These are phyloP conservation scores for Raphanus raphanistrum DNA, from an alignment of 345 rosid genomes.

Conservation along the genomic window DNA sequence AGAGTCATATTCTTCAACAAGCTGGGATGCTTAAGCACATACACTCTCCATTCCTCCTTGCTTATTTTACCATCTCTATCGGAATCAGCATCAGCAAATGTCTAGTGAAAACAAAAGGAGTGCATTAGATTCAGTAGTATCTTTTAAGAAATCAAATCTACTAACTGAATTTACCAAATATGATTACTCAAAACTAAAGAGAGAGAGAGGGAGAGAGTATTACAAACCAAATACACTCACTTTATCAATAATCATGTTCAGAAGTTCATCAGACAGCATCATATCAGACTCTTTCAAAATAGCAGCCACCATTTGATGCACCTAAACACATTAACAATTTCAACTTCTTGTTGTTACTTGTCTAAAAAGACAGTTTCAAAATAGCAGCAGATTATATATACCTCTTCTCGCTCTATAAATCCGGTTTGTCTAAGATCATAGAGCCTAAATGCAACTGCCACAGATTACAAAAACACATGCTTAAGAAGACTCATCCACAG, in stretches of 20 bases:
- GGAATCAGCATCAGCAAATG: slow-evolving; percentile 71
- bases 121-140: no score
- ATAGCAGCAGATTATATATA: slow-evolving; percentile 38
- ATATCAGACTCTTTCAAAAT: slow-evolving; percentile 26
- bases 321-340: slow-evolving; percentile 45
- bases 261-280: slow-evolving; percentile 56
- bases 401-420: slow-evolving; percentile 82
- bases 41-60: slow-evolving; percentile 66
- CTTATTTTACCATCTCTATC: slow-evolving; percentile 70
- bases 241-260: slow-evolving; percentile 69
- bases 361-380: background rate
- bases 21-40: slow-evolving; percentile 54
- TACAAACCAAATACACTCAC: slow-evolving; percentile 33
- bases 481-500: background rate
- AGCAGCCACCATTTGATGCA: slow-evolving; percentile 75
- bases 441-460: slow-evolving; percentile 82
- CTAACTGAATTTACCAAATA: background rate
- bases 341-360: background rate
- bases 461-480: background rate
- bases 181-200: background rate
- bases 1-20: slow-evolving; percentile 58
- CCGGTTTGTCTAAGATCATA: slow-evolving; percentile 90
- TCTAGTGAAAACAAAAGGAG: slow-evolving; percentile 40
- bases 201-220: background rate
- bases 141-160: background rate